Base-by-base conservation (phyloP, 805 yeast genomes). In the Cyberlindnera mississippiensis region DNA sequence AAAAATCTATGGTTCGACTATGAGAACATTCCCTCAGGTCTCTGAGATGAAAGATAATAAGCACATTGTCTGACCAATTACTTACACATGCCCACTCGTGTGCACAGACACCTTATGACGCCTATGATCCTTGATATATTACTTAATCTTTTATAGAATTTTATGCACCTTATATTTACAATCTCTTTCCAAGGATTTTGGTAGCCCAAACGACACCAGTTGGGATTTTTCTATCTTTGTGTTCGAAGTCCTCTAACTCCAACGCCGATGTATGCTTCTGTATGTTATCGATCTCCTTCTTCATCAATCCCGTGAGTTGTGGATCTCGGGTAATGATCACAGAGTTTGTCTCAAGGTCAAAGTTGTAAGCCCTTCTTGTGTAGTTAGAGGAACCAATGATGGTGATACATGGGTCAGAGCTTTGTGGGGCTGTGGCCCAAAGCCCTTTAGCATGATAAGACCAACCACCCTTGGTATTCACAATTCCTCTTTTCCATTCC, bases 361-460 rank as follows among this genome's bases (percentile, higher is more conserved):
- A 75, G 3, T 83, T 73, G 56, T 91, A 91, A 0, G 97, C 90
- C 46, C 99, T 72, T 48, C 83, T 77, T 0, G 99, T 93, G 62
- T 89, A 93, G 61, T 93, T 93, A 0, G 97, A 88, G 1, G 96
- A 86, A 0, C 99, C 99, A 37, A 93, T 73, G 6, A 90, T 78
- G 0, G 96, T 86, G 11, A 87, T 64, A 15, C 82, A 72, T 2
- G 97, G 96, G 11, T 59, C 56, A 0, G 52, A 48, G 35, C 78
- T 83, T 2, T 64, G 70, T 0, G 88, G 84, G 11, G 69, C 67
- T 8, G 76, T 69, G 0, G 86, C 64, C 98, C 98, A 93, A 4
- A 91, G 66, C 1, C 99, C 99, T 59, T 93, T 93, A 12, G 99
- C 98, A 59, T 93, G 99, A 61, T 93, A 93, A 0, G 97, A 86